phyloP scores from a whole-genome alignment of 495 filamentous ascomycete genomes.

The Penicillium herquei region DNA sequence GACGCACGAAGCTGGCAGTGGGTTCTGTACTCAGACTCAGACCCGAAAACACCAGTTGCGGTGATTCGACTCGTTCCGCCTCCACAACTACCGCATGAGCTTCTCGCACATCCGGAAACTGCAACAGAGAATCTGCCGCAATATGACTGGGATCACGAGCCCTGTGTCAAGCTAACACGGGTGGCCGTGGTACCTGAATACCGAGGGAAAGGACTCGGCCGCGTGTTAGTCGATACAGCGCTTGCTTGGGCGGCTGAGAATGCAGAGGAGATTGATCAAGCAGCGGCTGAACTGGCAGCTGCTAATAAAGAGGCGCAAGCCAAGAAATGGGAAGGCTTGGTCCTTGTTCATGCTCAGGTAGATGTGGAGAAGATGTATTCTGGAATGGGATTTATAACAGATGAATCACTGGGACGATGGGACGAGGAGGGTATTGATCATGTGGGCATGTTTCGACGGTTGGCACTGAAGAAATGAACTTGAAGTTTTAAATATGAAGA shows the following conservation, averaged over 20 bases:
- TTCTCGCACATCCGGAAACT: slow-evolving; percentile 19
- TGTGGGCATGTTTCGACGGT: slow-evolving; percentile 69
- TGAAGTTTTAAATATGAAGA: neutral
- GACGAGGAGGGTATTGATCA: slow-evolving; percentile 82
- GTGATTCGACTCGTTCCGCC: slow-evolving; percentile 78
- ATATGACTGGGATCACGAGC: slow-evolving; percentile 50
- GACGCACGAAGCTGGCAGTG: slow-evolving; percentile 79
- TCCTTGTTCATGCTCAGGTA: slow-evolving; percentile 73
- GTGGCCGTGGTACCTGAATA: slow-evolving; percentile 65
- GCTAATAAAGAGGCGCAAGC: slow-evolving; percentile 20
- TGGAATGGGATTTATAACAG: slow-evolving; percentile 65
- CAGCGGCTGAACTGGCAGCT: slow-evolving; percentile 26
- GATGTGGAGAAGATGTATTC: slow-evolving; percentile 58
- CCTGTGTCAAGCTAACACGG: slow-evolving; percentile 75
- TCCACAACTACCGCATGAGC: slow-evolving; percentile 61
- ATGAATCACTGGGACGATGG: slow-evolving; percentile 73
- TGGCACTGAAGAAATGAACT: slow-evolving; percentile 17
- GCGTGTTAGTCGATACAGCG: slow-evolving; percentile 60
- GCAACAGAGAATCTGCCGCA: neutral
- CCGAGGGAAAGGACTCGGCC: slow-evolving; percentile 61
- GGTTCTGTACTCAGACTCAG: slow-evolving; percentile 58
- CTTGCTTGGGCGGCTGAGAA: slow-evolving; percentile 61
- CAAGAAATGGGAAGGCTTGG: slow-evolving; percentile 62
- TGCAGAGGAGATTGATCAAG: slow-evolving; percentile 43
- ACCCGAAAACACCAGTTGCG: slow-evolving; percentile 46